Evolutionary conservation across 306 rosid genomes (phyloP), one percentile per base, ranked within the genome.

Genomic region (Malus orientalis): DNA sequence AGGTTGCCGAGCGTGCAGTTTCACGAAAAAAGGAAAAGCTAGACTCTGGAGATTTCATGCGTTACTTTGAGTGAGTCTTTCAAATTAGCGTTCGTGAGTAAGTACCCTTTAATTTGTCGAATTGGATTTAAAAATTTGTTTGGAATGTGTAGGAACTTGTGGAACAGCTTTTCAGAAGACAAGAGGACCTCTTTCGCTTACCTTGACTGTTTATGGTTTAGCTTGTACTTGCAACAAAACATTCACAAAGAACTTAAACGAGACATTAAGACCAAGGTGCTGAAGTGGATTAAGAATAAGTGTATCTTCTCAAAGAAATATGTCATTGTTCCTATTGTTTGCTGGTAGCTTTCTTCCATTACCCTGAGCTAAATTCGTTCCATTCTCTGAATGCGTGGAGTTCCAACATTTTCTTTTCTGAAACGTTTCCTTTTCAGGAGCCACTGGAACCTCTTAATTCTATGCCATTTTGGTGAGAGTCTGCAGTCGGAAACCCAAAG

Each of bases 311-410:
- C 90, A 51, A 93, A 90, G 86, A 76, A 84, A 69, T 93, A 90
- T 86, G 94, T 90, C 83, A 82, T 93, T 79, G 91, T 93, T 79
- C 96, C 98, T 67, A 90, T 93, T 69, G 89, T 93, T 74, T 86
- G 91, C 85, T 93, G 96, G 98, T 93, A 86, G 62, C 74, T 84
- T 27, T 73, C 53, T 67, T 73, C 60, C 76, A 59, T 49, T 58
- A 22, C 55, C 73, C 70, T 58, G 33, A 3, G n/a, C 27, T 47
- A 11, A 44, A 20, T 10, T 19, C 32, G 69, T 42, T 45, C 25
- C 11, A 69, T 44, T 71, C 12, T 42, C 61, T 74, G 42, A 71
- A 59, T 79, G 29, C 44, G 54, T 53, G 30, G 69, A 64, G 71
- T 68, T 25, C 32, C 38, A 7, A 65, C 40, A 30, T 67, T 67